Conservation (phyloP, 2,329 filamentous ascomycete genomes). For the Metarhizium anisopliae region DNA sequence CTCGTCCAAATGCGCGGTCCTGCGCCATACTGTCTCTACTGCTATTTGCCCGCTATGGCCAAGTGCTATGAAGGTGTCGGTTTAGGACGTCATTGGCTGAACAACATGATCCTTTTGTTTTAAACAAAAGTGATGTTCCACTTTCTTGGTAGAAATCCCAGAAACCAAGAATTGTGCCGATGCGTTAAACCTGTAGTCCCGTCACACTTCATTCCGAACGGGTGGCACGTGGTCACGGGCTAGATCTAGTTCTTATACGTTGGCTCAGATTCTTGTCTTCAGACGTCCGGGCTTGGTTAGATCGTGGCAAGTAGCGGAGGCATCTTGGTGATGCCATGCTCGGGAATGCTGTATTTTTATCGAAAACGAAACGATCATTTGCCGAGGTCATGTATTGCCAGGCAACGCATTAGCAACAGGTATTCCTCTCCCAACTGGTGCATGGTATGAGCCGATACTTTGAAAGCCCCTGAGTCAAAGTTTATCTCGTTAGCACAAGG, state of each 20-base stretch:
- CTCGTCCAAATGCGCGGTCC: not conserved
- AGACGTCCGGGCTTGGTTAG: no score
- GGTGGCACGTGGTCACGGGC: not conserved
- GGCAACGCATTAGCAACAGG: slow-evolving; percentile 33
- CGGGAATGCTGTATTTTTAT: no score
- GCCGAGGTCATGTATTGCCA: slow-evolving; percentile 17
- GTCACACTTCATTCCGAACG: no score
- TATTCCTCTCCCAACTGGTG: slow-evolving; percentile 39
- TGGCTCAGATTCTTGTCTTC: not conserved
- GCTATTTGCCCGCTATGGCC: not conserved
- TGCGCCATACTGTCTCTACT: not conserved
- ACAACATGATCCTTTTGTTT: not conserved
- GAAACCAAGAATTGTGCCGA: not conserved
- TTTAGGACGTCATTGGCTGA: not conserved
- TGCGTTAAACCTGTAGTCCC: no score
- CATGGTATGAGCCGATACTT: slow-evolving; percentile 55
- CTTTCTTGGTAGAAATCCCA: not conserved
- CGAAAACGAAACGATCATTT: not conserved
- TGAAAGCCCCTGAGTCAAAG: slow-evolving; percentile 48
- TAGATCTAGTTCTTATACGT: not conserved
- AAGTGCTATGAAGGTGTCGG: not conserved
- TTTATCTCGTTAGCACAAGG: slow-evolving; percentile 12
- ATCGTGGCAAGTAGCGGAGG: no score
- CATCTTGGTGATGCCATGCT: no score
- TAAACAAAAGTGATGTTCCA: not conserved